Conservation (phyloP, 1,139 yeast genomes). For the Pichiaceae sp. region DNA sequence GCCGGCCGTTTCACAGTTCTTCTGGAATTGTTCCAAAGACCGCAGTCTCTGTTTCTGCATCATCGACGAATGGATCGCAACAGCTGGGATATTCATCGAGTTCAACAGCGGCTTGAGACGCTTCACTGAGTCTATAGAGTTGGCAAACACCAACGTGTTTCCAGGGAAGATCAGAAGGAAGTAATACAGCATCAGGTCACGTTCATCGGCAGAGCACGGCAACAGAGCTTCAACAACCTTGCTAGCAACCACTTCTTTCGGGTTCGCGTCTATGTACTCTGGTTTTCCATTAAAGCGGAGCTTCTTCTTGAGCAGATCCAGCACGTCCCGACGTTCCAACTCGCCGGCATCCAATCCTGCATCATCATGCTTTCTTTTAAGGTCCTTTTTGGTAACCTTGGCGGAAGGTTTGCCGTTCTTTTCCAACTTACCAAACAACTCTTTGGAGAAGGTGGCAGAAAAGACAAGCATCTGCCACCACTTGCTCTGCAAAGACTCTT, state of each 20-base stretch:
- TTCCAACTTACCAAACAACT: constrained; percentile 67
- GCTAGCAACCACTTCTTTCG: constrained; percentile 70
- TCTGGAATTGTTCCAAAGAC: constrained; percentile 67
- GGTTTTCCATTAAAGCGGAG: constrained; percentile 55
- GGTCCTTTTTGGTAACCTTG: constrained; percentile 12
- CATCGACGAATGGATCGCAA: constrained; percentile 90
- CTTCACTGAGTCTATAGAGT: constrained; percentile 89
- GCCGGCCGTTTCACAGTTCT: constrained; percentile 38
- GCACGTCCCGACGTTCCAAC: constrained; percentile 25
- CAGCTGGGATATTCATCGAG: constrained; percentile 62
- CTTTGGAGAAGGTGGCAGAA: constrained; percentile 88
- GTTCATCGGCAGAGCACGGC: constrained; percentile 85
- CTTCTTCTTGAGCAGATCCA: constrained; percentile 47
- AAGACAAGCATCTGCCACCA: constrained; percentile 89
- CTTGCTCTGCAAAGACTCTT: constrained; percentile 24
- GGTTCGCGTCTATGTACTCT: constrained; percentile 73
- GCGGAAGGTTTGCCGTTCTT: constrained; percentile 18
- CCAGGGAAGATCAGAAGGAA: constrained; percentile 85
- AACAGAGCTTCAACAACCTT: constrained; percentile 78
- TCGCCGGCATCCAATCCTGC: constrained; percentile 36
- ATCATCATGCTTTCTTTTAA: constrained; percentile 28
- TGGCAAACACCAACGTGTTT: constrained; percentile 83
- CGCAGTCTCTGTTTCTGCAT: constrained; percentile 87
- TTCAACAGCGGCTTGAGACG: constrained; percentile 70
- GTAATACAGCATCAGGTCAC: constrained; percentile 86